Conservation (phyloP, 1,139 yeast genomes). For the Hemisphaericaspora xylofermentans region DNA sequence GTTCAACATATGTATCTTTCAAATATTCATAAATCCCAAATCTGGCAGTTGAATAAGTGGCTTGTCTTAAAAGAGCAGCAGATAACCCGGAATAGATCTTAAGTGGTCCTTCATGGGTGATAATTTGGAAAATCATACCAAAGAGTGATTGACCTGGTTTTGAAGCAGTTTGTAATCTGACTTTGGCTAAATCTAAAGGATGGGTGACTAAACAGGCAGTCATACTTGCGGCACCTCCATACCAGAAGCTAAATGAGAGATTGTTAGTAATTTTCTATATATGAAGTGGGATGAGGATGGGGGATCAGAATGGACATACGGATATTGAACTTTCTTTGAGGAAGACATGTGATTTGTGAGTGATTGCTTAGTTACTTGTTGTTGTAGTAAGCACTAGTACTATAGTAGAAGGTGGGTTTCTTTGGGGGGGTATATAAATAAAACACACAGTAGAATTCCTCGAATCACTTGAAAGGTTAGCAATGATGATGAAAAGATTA, state of each 20-base stretch:
- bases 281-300: background rate
- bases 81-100: constrained; percentile 78
- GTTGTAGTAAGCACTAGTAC: no score
- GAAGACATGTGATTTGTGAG: constrained; percentile 4
- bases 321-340: constrained; percentile 10
- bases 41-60: constrained; percentile 82
- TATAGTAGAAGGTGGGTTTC: no score
- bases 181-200: constrained; percentile 84
- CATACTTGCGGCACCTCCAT: constrained; percentile 65
- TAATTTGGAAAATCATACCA: constrained; percentile 59
- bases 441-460: no score
- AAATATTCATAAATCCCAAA: constrained; percentile 80
- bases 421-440: no score
- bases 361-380: no score
- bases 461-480: no score
- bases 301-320: constrained; percentile 8
- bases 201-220: constrained; percentile 64
- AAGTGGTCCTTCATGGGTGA: constrained; percentile 61
- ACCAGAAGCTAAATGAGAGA: constrained; percentile 35
- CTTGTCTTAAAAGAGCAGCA: constrained; percentile 82
- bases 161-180: constrained; percentile 73
- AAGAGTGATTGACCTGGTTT: constrained; percentile 60
- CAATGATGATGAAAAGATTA: no score
- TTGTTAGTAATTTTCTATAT: constrained; percentile 6
- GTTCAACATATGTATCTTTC: constrained; percentile 53